Conservation (phyloP, 2,329 filamentous ascomycete genomes). For the Metarhizium brunneum region DNA sequence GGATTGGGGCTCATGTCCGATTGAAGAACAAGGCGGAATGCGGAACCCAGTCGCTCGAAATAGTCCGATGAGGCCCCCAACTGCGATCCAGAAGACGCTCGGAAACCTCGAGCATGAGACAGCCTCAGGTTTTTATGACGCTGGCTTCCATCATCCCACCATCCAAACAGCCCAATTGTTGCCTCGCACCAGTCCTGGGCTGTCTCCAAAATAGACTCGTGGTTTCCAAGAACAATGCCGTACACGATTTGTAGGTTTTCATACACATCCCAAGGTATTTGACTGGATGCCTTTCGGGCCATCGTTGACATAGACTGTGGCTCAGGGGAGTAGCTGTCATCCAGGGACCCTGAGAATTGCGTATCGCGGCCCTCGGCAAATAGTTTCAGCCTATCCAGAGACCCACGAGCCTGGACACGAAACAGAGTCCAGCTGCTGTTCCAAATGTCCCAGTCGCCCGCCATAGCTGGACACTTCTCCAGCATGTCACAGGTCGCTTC, state of each 20-base stretch:
- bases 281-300: conserved; percentile 71
- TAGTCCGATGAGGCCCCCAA: conserved; percentile 57
- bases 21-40: conserved; percentile 59
- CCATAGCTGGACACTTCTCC: conserved; percentile 60
- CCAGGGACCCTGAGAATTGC: conserved; percentile 21
- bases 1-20: conserved; percentile 72
- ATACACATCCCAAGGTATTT: conserved; percentile 84
- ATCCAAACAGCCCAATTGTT: conserved; percentile 70
- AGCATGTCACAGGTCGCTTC: conserved; percentile 61
- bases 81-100: conserved; percentile 27
- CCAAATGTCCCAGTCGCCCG: conserved; percentile 72
- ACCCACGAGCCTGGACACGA: conserved; percentile 61
- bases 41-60: conserved; percentile 59
- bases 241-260: conserved; percentile 76
- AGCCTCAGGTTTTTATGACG: conserved; percentile 31
- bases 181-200: conserved; percentile 92
- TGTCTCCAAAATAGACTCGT: conserved; percentile 64
- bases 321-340: conserved; percentile 27
- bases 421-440: conserved; percentile 78
- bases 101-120: conserved; percentile 30
- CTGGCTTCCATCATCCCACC: conserved; percentile 78
- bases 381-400: conserved; percentile 60
- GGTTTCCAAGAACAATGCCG: conserved; percentile 67
- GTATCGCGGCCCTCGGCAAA: conserved; percentile 69
- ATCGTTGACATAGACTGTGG: conserved; percentile 51